Percentiles rank a stretch among this genome's conserved stretches.
These are phyloP conservation scores for Podaxis rugospora DNA, from an alignment of 768 basidiomycete species.

Conservation along the genomic window DNA sequence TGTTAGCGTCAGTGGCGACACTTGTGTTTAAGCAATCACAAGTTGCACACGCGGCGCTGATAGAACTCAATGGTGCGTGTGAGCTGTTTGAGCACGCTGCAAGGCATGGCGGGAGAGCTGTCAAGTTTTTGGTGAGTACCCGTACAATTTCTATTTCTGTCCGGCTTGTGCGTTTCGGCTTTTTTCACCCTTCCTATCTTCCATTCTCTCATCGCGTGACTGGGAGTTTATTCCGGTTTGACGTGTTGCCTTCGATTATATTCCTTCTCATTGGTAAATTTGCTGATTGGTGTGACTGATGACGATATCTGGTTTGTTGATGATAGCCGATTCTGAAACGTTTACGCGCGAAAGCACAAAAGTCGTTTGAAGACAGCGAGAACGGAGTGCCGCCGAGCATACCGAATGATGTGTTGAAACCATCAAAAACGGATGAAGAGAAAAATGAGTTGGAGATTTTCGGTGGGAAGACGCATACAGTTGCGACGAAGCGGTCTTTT, in stretches of 20 bases:
- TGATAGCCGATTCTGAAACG: conserved; percentile 62
- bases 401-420: conserved; percentile 53
- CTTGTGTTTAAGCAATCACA: conserved; percentile 56
- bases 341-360: conserved; percentile 56
- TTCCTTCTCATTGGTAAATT: neutral
- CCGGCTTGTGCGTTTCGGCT: neutral
- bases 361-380: conserved; percentile 39
- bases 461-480: conserved; percentile 68
- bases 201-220: too few relatives aligned
- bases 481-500: neutral
- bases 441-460: conserved; percentile 74
- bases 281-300: neutral
- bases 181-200: too few relatives aligned
- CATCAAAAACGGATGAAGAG: conserved; percentile 38
- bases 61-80: conserved; percentile 58
- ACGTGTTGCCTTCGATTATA: neutral
- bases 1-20: conserved; percentile 75
- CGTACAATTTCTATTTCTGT: neutral
- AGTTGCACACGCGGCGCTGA: conserved; percentile 64
- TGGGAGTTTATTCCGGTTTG: too few relatives aligned
- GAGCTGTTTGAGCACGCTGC: conserved; percentile 66
- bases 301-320: neutral
- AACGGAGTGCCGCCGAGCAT: conserved; percentile 41
- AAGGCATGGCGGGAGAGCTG: conserved; percentile 57
- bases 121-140: conserved; percentile 59